Evolutionary conservation across 1,284 basidiomycete genomes (phyloP).

Genomic region (Apiotrichum porosum): DNA sequence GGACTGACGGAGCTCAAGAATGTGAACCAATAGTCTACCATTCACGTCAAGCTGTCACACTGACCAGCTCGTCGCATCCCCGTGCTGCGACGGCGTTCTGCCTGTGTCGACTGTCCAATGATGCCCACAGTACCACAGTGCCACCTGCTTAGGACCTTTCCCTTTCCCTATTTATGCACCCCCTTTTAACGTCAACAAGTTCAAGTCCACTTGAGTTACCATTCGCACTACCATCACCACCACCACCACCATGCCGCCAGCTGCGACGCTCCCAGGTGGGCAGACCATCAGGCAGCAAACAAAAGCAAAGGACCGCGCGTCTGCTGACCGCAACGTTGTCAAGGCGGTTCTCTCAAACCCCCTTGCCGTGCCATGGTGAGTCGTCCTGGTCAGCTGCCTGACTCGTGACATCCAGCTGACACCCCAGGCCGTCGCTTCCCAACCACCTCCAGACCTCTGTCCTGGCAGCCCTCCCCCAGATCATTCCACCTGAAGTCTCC

Average conservation of each 20-base stretch:
- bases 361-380: constrained; percentile 39
- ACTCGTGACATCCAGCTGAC: neutral
- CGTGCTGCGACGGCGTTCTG: too few relatives aligned
- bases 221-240: too few relatives aligned
- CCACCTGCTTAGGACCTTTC: too few relatives aligned
- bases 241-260: constrained; percentile 11
- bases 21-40: too few relatives aligned
- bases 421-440: constrained; percentile 39
- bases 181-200: too few relatives aligned
- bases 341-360: constrained; percentile 33
- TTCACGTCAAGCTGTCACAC: too few relatives aligned
- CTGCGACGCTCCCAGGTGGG: constrained; percentile 6
- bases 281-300: constrained; percentile 18
- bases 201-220: too few relatives aligned
- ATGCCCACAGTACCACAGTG: too few relatives aligned
- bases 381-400: neutral
- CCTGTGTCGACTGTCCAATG: too few relatives aligned
- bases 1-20: too few relatives aligned
- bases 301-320: constrained; percentile 7
- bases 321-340: constrained; percentile 8
- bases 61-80: too few relatives aligned
- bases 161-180: too few relatives aligned
- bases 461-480: constrained; percentile 27
- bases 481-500: constrained; percentile 30
- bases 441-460: constrained; percentile 35